A percentile compares a stretch with the other conserved stretches of the same genome.
Conservation (phyloP, 306 rosid species). For the Sindora glabra region DNA sequence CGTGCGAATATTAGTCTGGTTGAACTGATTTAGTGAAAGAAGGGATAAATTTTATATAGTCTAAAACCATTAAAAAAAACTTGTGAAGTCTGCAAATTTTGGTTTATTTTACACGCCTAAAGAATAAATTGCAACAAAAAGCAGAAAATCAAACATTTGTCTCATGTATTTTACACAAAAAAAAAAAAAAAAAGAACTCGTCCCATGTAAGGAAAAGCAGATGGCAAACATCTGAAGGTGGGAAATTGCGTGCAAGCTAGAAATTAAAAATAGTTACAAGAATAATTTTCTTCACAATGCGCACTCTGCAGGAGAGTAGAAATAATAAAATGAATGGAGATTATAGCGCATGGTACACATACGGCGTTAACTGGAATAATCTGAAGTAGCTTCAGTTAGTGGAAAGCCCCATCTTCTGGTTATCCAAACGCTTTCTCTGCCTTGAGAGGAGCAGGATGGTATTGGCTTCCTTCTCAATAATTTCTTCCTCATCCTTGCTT, state of each 20-base stretch:
- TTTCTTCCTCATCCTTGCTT: slow-evolving; percentile 46
- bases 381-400: not conserved
- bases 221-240: not conserved
- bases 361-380: not conserved
- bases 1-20: no score
- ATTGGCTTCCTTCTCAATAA: slow-evolving; percentile 38
- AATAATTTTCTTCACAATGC: not conserved
- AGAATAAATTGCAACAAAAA: no score
- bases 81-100: no score
- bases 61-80: no score
- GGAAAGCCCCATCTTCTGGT: slow-evolving; percentile 18
- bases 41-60: no score
- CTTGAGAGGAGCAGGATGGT: slow-evolving; percentile 32
- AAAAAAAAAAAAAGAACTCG: no score
- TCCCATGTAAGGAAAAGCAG: no score
- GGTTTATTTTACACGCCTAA: no score
- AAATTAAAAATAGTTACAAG: not conserved
- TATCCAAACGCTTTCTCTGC: slow-evolving; percentile 24
- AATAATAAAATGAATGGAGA: not conserved
- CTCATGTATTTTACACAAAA: no score
- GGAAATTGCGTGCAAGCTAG: slow-evolving; percentile 4
- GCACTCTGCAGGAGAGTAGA: no score
- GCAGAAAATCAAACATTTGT: no score
- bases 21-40: no score
- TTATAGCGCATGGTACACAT: not conserved